These are phyloP conservation scores for Microdochium nivale DNA, from an alignment of 2,329 filamentous ascomycete genomes.

Conservation along the genomic window DNA sequence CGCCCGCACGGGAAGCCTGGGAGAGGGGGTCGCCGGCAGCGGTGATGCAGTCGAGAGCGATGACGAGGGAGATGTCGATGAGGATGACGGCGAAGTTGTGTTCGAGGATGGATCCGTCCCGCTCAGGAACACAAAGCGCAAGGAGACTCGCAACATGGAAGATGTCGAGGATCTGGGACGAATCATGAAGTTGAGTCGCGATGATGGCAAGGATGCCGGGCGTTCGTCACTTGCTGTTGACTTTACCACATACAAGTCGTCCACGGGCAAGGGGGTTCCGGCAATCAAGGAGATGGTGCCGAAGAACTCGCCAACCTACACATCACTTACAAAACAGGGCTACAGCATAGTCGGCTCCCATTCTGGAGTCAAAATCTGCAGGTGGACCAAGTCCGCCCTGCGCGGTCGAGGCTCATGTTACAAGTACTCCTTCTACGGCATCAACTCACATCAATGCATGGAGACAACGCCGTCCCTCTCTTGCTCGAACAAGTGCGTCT, in stretches of 20 bases:
- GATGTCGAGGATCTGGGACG: constrained; percentile 80
- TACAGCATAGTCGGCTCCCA: constrained; percentile 94
- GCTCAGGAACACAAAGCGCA: constrained; percentile 31
- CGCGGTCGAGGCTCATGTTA: constrained; percentile 93
- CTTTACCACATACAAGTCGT: constrained; percentile 64
- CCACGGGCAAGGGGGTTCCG: constrained; percentile 35
- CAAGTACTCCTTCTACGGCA: constrained; percentile 96
- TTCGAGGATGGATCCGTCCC: constrained; percentile 37
- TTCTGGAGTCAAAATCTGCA: constrained; percentile 94
- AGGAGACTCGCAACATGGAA: constrained; percentile 43
- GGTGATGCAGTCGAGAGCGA: constrained; percentile 82
- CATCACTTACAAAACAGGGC: constrained; percentile 87
- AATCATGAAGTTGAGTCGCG: constrained; percentile 44
- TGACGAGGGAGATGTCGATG: constrained; percentile 57
- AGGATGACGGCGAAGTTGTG: constrained; percentile 43
- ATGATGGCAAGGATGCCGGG: constrained; percentile 18
- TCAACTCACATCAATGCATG: constrained; percentile 95
- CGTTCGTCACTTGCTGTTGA: constrained; percentile 64
- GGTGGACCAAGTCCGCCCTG: constrained; percentile 96
- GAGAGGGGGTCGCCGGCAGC: constrained; percentile 64
- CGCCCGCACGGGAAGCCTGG: constrained; percentile 49
- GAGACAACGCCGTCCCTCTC: constrained; percentile 92
- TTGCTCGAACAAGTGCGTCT: constrained; percentile 97
- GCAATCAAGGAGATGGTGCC: constrained; percentile 88
- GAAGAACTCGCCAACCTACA: constrained; percentile 78